A percentile compares a stretch with the other conserved stretches of the same genome.
phyloP scores from a whole-genome alignment of 2,329 filamentous ascomycete genomes.

The Aspergillus persii region DNA sequence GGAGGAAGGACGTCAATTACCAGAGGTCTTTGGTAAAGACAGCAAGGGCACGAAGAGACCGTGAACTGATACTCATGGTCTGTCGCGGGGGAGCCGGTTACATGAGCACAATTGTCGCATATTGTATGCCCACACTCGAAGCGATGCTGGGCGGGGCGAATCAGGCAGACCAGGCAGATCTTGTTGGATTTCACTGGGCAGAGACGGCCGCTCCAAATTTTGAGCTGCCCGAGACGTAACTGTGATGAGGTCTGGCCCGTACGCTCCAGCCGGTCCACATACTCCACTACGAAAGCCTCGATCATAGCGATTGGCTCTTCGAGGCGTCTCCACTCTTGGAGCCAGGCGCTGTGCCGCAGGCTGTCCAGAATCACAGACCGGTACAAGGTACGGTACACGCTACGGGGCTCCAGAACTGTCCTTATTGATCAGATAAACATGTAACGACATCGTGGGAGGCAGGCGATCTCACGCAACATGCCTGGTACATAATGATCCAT shows the following conservation, averaged over 20 bases:
- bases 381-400: conserved; percentile 15
- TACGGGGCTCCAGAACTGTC: conserved; percentile 13
- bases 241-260: background rate
- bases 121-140: conserved; percentile 18
- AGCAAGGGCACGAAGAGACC: conserved; percentile 16
- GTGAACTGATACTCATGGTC: conserved; percentile 19
- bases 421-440: background rate
- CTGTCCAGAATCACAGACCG: background rate
- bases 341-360: background rate
- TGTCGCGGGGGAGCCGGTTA: conserved; percentile 12
- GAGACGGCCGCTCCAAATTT: conserved; percentile 8
- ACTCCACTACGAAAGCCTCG: conserved; percentile 3
- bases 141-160: conserved; percentile 14
- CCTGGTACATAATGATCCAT: conserved; percentile 11
- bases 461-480: conserved; percentile 12
- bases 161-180: conserved; percentile 22
- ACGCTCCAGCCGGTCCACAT: background rate
- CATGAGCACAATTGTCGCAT: conserved; percentile 19
- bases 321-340: background rate
- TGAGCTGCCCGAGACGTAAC: background rate
- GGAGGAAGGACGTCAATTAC: conserved; percentile 21
- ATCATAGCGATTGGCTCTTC: conserved; percentile 1
- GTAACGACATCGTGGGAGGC: background rate
- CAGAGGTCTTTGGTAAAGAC: conserved; percentile 11
- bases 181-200: conserved; percentile 13